These are phyloP conservation scores for Stagonosporopsis rhizophila DNA, from an alignment of 2,329 filamentous ascomycete genomes.

Conservation along the genomic window DNA sequence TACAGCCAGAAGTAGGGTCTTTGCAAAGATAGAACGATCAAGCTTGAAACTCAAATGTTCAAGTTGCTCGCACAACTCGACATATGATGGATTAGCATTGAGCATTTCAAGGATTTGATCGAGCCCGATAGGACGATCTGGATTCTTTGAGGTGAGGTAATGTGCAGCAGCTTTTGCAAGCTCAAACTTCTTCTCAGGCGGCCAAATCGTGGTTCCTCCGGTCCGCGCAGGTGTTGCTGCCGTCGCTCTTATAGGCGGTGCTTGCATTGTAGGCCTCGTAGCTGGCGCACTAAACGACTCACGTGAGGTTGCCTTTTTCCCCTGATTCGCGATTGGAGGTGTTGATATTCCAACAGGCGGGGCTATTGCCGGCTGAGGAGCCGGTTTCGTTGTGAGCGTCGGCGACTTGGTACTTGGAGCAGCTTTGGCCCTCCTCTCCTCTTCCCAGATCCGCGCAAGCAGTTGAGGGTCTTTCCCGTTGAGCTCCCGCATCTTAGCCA, in stretches of 20 bases:
- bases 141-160: conserved; percentile 57
- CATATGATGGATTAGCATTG: conserved; percentile 62
- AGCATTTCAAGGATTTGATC: conserved; percentile 57
- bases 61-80: conserved; percentile 61
- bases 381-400: conserved; percentile 31
- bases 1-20: conserved; percentile 56
- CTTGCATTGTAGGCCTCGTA: conserved; percentile 13
- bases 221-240: conserved; percentile 4
- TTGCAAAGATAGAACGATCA: conserved; percentile 61
- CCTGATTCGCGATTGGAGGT: conserved; percentile 28
- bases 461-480: conserved; percentile 62
- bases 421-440: conserved; percentile 55
- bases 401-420: conserved; percentile 33
- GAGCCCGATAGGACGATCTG: conserved; percentile 46
- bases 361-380: conserved; percentile 24
- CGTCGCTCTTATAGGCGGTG: conserved; percentile 15
- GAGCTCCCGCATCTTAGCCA: conserved; percentile 65
- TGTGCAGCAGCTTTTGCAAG: conserved; percentile 59
- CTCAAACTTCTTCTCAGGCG: conserved; percentile 57
- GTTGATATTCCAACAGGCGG: conserved; percentile 18
- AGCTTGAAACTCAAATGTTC: conserved; percentile 59
- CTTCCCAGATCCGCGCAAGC: conserved; percentile 64
- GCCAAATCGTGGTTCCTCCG: conserved; percentile 56
- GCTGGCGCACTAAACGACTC: conserved; percentile 15
- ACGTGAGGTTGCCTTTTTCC: conserved; percentile 31